Base-by-base conservation (phyloP, 768 basidiomycete genomes). In the Boletus reticuloceps region DNA sequence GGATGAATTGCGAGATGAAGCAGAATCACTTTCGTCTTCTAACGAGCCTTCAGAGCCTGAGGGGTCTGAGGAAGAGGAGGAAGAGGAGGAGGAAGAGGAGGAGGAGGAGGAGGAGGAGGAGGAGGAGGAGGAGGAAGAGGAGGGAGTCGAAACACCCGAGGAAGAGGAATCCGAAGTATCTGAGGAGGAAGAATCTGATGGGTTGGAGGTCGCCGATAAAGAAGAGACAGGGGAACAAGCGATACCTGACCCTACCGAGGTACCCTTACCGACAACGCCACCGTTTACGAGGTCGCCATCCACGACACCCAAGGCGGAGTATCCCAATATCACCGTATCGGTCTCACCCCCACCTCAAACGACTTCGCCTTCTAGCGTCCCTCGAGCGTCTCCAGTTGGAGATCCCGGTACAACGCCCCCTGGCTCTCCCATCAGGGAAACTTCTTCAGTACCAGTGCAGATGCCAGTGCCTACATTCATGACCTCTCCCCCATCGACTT, bases 351-450 rank as follows among this genome's bases (percentile, higher is more conserved):
- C 74, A 29, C 66, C 73, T 19, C 64, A 69, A 25, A 63, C 62
- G 9, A 48, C 70, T 13, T 60, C 66, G 34, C 53, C 62, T 17
- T 36, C 48, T 53, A 20, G 54, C 64, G 46, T 58, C 56, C 44
- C 60, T 46, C 50, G 67, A 8, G 57, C 70, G 25, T 69, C 75
- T 8, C 69, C 71, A 9, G 65, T 64, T 20, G 64, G 70, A 42
- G 80, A 80, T 46, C 67, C 70, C 31, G 84, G 78, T 58, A 82
- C 83, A 0, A 89, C 87, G 11, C 85, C 87, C 12, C 84, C 85
- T 16, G 81, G 78, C 2, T 83, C 86, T n/a, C 86, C 87, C 0
- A 63, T 69, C 22, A 82, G 78, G 59, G 73, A 76, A 37, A 52
- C 74, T 12, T 62, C 71, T 39, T 34, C 51, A n/a, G 45, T 32